Evolutionary conservation across 169 alveolate species (phyloP), one percentile per base, ranked within the genome.

Genomic region (Plasmodium yoelii): DNA sequence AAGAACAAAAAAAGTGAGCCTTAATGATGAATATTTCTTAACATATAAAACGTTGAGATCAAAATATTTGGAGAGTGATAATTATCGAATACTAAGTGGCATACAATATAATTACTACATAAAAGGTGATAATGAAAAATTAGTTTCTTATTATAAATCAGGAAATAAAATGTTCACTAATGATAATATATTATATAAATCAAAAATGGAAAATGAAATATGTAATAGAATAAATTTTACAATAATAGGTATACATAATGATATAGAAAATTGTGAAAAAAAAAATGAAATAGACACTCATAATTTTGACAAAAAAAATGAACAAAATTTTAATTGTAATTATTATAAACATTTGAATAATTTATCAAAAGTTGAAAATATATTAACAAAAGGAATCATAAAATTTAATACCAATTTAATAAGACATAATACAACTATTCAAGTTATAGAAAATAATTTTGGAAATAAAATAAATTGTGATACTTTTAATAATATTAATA

Each of bases 331-430:
- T 15, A 65, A 34, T 13, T 65, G 53, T 26, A 65, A 65, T 65
- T 65, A 65, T 65, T 65, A 44, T 26, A 65, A 39, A 42, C 10
- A 26, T 3, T 28, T 3, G 8, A 9, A 39, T 13, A 39, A 1
- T 9, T 6, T 67, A 64, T 74, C 88, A 2, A 73, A 74, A 46
- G 60, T 74, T 44, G 88, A 74, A 51, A 26, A 34, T 53, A 53
- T 28, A 15, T 53, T 74, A 53, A 53, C 64, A 34, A 63, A 15
- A n/a, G 19, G 74, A 1, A 39, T 56, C 3, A 47, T 74, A 34
- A 74, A 74, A n/a, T 74, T 74, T 55, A 74, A 74, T 61, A 74
- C 88, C 2, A 59, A 5, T 18, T 67, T 74, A 8, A 61, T 74
- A 13, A 6, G 88, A 12, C 88, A 74, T 22, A 74, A 74, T 53